Evolutionary conservation across 306 rosid genomes (phyloP).

Genomic region (Malus fusca): DNA sequence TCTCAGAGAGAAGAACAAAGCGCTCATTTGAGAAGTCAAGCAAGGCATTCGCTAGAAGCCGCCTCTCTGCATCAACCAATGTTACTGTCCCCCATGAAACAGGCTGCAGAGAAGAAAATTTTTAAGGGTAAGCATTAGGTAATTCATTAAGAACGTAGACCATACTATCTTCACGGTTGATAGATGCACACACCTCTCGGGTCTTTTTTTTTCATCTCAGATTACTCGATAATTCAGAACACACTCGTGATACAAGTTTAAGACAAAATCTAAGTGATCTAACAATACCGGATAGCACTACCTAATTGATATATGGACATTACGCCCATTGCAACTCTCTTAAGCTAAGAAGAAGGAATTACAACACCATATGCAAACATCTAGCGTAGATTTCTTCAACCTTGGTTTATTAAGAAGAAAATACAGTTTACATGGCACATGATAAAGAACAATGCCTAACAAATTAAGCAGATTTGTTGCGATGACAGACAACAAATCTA

Average conservation of each 20-base stretch:
- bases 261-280: neutral
- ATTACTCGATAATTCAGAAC: no score
- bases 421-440: no score
- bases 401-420: no score
- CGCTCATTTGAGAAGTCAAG: constrained; percentile 86
- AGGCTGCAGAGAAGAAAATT: constrained; percentile 26
- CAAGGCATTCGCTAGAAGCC: constrained; percentile 82
- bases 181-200: neutral
- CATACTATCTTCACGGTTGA: neutral
- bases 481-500: neutral
- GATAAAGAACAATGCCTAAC: neutral
- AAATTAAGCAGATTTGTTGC: no score
- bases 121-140: neutral
- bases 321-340: neutral
- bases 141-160: neutral
- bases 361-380: neutral
- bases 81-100: constrained; percentile 83
- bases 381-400: no score
- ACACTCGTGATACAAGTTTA: neutral
- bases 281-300: neutral
- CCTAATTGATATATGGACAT: neutral
- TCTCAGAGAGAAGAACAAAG: constrained; percentile 86
- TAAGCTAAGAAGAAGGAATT: neutral
- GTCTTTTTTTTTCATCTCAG: no score
- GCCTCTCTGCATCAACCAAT: constrained; percentile 82